Evolutionary conservation across 139 green algal genomes (phyloP).

Genomic region (Coelastrella sp.): DNA sequence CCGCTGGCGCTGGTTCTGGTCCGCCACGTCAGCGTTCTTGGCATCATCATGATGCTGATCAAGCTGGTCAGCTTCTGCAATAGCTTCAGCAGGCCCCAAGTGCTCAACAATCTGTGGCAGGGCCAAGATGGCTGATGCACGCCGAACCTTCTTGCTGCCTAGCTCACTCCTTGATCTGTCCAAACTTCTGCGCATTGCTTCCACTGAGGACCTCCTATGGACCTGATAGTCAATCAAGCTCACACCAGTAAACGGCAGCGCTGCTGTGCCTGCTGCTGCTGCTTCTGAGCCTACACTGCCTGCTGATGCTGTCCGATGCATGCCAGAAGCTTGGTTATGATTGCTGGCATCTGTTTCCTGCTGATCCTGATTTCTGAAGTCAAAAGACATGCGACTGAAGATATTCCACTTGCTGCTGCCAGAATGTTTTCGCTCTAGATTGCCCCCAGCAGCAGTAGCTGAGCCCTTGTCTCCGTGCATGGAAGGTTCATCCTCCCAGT

Average conservation of each 20-base stretch:
- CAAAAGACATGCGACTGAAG: neutral
- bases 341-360: neutral
- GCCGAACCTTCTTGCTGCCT: neutral
- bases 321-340: no score
- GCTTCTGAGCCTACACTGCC: neutral
- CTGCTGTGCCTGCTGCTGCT: neutral
- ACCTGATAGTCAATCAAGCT: neutral
- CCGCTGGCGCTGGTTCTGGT: no score
- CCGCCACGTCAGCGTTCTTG: no score
- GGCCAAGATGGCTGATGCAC: neutral
- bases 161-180: neutral
- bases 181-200: neutral
- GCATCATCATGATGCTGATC: no score
- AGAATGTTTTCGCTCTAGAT: neutral
- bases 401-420: neutral
- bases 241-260: neutral
- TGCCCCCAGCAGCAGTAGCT: neutral
- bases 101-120: neutral
- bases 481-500: neutral
- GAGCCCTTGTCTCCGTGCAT: neutral
- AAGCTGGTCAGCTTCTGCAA: neutral
- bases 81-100: neutral
- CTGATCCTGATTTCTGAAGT: neutral
- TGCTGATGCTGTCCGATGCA: no score
- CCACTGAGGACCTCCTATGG: neutral